Percentiles rank a stretch among this genome's conserved stretches.
Evolutionary conservation across 2,329 filamentous ascomycete species (phyloP).

Genomic region (Alternaria brassicicola): DNA sequence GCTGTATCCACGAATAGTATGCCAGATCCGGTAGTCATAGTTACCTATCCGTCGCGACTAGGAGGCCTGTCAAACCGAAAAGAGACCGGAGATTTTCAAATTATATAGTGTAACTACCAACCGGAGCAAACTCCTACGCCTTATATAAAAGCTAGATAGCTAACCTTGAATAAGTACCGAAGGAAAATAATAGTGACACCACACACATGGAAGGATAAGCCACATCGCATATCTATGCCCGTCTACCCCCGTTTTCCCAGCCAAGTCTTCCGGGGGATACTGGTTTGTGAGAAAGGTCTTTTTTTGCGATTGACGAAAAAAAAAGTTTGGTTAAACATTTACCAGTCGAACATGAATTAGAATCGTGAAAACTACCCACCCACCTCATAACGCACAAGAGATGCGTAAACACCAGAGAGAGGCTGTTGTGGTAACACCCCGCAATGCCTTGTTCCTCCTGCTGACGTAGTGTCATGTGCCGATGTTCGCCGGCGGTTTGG

Average conservation of each 20-base stretch:
- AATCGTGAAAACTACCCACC: background rate
- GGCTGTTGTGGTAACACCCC: constrained; percentile 20
- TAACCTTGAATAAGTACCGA: background rate
- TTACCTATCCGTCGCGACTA: background rate
- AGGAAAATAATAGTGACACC: background rate
- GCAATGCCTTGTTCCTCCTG: constrained; percentile 15
- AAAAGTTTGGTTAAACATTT: background rate
- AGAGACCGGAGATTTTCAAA: background rate
- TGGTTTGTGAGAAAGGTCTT: background rate
- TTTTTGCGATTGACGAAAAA: background rate
- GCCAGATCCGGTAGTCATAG: background rate
- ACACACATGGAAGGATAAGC: background rate
- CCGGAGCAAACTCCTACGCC: constrained; percentile 8
- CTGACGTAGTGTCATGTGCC: constrained; percentile 31
- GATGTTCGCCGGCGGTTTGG: constrained; percentile 29
- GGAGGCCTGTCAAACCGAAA: constrained; percentile 1
- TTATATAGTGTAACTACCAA: background rate
- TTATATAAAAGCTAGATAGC: background rate
- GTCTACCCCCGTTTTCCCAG: background rate
- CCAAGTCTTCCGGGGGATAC: background rate
- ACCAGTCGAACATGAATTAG: background rate
- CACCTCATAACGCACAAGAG: background rate
- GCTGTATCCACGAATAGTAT: background rate
- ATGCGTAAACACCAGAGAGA: constrained; percentile 9
- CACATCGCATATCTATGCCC: background rate